phyloP scores from a whole-genome alignment of 2,329 filamentous ascomycete species.

The Colletotrichum salicis region DNA sequence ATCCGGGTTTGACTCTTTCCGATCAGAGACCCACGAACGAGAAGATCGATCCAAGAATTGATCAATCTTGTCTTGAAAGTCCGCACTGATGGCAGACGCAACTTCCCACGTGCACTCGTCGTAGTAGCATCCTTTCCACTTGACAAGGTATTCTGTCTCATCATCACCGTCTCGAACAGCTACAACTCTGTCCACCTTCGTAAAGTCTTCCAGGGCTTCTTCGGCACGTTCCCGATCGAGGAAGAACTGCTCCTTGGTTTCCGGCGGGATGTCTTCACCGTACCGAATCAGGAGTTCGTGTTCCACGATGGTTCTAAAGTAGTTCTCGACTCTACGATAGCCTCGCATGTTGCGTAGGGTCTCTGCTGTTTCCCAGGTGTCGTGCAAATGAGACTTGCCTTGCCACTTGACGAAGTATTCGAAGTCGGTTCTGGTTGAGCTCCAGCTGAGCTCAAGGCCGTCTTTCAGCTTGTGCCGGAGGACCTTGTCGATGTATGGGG shows the following conservation, averaged over 20 bases:
- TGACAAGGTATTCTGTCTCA: constrained; percentile 89
- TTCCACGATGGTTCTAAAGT: constrained; percentile 84
- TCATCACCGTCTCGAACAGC: constrained; percentile 82
- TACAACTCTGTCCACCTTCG: constrained; percentile 92
- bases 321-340: constrained; percentile 92
- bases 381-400: constrained; percentile 92
- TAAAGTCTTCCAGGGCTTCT: constrained; percentile 89
- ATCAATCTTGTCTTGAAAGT: constrained; percentile 91
- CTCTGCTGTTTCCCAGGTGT: constrained; percentile 90
- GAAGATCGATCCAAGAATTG: constrained; percentile 86
- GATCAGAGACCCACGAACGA: constrained; percentile 83
- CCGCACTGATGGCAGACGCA: constrained; percentile 77
- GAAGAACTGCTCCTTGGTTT: constrained; percentile 93
- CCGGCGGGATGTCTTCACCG: constrained; percentile 80
- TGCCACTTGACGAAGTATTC: constrained; percentile 98
- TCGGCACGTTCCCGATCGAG: constrained; percentile 93
- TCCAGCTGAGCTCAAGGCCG: constrained; percentile 67
- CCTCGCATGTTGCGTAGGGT: constrained; percentile 82
- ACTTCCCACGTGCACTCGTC: constrained; percentile 95
- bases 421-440: constrained; percentile 77
- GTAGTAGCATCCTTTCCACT: constrained; percentile 96
- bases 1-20: constrained; percentile 77
- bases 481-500: constrained; percentile 89
- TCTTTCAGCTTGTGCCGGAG: constrained; percentile 86
- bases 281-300: constrained; percentile 82